phyloP scores from a whole-genome alignment of 306 rosid species.

The Vigna reflexopilosa region DNA sequence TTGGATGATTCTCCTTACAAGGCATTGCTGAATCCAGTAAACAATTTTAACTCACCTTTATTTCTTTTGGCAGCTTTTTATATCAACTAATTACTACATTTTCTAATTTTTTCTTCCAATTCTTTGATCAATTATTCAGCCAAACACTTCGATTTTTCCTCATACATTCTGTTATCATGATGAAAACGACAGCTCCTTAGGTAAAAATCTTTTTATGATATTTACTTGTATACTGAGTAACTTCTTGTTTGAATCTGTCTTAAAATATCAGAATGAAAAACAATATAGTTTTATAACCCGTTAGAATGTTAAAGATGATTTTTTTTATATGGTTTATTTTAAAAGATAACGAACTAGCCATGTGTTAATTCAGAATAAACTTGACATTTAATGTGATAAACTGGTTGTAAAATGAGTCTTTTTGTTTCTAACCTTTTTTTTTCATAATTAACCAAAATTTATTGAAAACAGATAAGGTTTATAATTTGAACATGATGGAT shows the following conservation, averaged over 20 bases:
- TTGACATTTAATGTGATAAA: no score
- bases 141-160: slow-evolving; percentile 71
- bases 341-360: no score
- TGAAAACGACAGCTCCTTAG: slow-evolving; percentile 59
- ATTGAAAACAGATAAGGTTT: not conserved
- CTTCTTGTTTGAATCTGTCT: no score
- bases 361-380: no score
- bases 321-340: no score
- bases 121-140: slow-evolving; percentile 47
- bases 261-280: no score
- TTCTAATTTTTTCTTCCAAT: not conserved
- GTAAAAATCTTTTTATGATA: slow-evolving; percentile 45
- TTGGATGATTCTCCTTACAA: slow-evolving; percentile 90
- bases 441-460: no score
- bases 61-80: not conserved
- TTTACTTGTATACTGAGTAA: not conserved
- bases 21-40: slow-evolving; percentile 83
- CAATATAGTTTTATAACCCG: no score
- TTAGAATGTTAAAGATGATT: no score
- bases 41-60: not conserved
- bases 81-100: not conserved
- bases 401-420: no score
- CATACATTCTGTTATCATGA: slow-evolving; percentile 58
- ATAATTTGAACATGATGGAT: not conserved
- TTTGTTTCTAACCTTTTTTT: no score